phyloP scores from a whole-genome alignment of 2,329 filamentous ascomycete genomes.

The Grosmannia huntii region DNA sequence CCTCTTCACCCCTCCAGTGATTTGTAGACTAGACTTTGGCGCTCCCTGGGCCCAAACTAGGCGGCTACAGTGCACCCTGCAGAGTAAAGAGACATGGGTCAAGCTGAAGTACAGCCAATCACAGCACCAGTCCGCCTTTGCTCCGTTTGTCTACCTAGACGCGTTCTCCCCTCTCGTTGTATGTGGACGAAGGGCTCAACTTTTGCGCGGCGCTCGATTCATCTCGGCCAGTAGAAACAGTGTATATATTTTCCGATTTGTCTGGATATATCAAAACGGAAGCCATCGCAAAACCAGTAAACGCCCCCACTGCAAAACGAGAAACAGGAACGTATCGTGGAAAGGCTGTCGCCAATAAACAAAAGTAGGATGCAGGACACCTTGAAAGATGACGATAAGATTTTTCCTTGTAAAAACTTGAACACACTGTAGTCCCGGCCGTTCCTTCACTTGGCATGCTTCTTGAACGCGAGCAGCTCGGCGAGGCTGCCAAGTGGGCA shows the following conservation, averaged over 20 bases:
- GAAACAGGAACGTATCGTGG: neutral
- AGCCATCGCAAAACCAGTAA: conserved; percentile 1
- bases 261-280: conserved; percentile 11
- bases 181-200: neutral
- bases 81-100: neutral
- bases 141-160: neutral
- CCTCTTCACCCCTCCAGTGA: conserved; percentile 8
- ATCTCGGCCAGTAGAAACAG: neutral
- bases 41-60: neutral
- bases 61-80: neutral
- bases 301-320: neutral
- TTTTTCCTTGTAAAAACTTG: neutral
- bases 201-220: neutral
- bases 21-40: neutral
- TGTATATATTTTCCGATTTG: conserved; percentile 4
- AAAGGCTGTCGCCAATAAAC: neutral
- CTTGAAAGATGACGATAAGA: neutral
- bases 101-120: neutral
- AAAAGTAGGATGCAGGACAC: neutral
- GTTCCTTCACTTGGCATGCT: conserved; percentile 46
- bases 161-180: too few relatives aligned
- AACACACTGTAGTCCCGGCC: neutral
- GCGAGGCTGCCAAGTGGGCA: conserved; percentile 73
- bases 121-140: neutral
- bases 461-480: conserved; percentile 80